Base-by-base conservation (phyloP, 306 rosid genomes). In the Vigna radiata region DNA sequence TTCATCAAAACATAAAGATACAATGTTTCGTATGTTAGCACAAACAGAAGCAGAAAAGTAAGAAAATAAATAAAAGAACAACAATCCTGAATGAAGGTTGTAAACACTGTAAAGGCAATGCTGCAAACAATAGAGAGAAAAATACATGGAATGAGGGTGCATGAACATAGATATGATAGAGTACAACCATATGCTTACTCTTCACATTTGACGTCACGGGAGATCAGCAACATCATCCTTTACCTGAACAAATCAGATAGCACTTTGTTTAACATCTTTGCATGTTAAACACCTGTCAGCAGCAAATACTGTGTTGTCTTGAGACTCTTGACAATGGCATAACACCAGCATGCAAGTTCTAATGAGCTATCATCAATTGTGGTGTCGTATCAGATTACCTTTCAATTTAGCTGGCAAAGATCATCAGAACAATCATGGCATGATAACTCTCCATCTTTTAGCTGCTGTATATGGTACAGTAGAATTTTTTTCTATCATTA, bases 331-430 rank as follows among this genome's bases (percentile, higher is more conserved):
- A 33, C 17, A 47, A 17, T 10, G 31, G 44, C 29, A 62, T 47
- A 54, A 25, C 74, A 66, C 23, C 56, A 41, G 41, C 68, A 67
- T 37, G 81, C 14, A 47, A 59, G 56, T 58, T 73, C 77, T 56
- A 33, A 43, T 21, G 10, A 18, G 44, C 48, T 11, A 33, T 16
- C 39, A 13, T 33, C 37, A 36, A 5, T 33, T 58, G 3, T 25
- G n/a, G 4, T 58, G 8, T 17, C 5, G 33, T 17, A 70, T 18
- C 33, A 33, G 49, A 33, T 37, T 37, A 25, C 3, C 27, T 25
- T 25, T 39, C 19, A 36, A 72, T 53, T 33, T 53, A 71, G 5
- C 43, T 36, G 41, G 11, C 52, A 37, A 72, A 19, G 11, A 55
- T 14, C 0, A 2, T 25, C 53, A 72, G 37, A 61, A 44, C 48